phyloP scores from a whole-genome alignment of 2,329 filamentous ascomycete species.

The Xylaria sp. region DNA sequence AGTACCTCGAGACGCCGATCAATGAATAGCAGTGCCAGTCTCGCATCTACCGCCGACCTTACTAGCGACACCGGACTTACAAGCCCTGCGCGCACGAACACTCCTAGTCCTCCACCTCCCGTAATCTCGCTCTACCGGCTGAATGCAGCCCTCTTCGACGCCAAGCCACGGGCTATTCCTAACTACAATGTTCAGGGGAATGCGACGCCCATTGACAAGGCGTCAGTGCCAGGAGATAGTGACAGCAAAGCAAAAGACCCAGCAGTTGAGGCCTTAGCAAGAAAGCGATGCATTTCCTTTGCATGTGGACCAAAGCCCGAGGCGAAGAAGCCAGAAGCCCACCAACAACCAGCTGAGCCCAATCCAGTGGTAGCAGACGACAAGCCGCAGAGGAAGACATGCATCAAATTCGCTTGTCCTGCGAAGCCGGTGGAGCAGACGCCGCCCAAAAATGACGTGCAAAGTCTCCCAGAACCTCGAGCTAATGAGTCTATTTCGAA shows the following conservation, averaged over 20 bases:
- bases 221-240: constrained; percentile 9
- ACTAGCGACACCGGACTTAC: constrained; percentile 94
- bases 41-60: constrained; percentile 83
- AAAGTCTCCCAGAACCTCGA: constrained; percentile 9
- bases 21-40: constrained; percentile 77
- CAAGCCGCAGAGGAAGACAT: constrained; percentile 54
- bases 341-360: constrained; percentile 39
- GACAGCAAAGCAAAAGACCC: constrained; percentile 51
- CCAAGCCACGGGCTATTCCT: constrained; percentile 34
- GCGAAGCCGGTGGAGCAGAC: constrained; percentile 50
- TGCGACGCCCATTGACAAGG: constrained; percentile 22
- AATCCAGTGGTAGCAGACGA: constrained; percentile 42
- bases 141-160: constrained; percentile 34
- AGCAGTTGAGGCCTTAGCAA: constrained; percentile 65
- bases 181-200: constrained; percentile 31
- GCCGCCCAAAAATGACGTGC: constrained; percentile 38
- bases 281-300: constrained; percentile 91
- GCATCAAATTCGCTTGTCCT: constrained; percentile 78
- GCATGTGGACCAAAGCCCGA: constrained; percentile 73
- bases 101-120: constrained; percentile 83
- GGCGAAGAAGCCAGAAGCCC: constrained; percentile 46
- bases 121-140: constrained; percentile 54
- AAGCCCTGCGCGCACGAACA: constrained; percentile 84
- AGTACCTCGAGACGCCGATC: constrained; percentile 57
- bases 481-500: constrained; percentile 13